Evolutionary conservation across 345 rosid genomes (phyloP).

Genomic region (Eucalyptus marginata): DNA sequence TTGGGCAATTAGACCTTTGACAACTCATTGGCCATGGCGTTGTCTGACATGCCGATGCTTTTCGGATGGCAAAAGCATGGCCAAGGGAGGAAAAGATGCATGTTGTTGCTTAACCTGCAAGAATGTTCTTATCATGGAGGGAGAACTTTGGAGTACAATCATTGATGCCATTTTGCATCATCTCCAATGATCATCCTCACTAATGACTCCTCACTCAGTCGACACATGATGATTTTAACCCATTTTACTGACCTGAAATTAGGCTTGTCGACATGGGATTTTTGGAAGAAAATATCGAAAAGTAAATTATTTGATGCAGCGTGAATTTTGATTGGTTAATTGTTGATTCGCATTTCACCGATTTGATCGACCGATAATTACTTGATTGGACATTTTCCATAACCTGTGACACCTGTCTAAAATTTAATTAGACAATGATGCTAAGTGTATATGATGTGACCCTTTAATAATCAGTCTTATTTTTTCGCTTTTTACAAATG

Average conservation of each 20-base stretch:
- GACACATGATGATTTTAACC: not conserved
- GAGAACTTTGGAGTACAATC: not conserved
- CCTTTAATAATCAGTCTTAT: not conserved
- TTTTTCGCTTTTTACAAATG: not conserved
- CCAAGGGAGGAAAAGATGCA: not conserved
- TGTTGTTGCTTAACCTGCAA: not conserved
- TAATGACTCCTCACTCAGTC: not conserved
- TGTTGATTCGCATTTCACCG: not conserved
- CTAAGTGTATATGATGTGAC: not conserved
- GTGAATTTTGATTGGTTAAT: not conserved
- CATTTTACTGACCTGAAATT: not conserved
- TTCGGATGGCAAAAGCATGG: not conserved
- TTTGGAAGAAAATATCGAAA: not conserved
- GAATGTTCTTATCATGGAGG: not conserved
- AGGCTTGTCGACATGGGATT: not conserved
- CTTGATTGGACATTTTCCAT: not conserved
- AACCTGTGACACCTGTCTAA: not conserved
- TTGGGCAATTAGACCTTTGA: not conserved
- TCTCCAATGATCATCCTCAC: not conserved
- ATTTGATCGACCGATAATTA: accelerated
- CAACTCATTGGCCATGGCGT: not conserved
- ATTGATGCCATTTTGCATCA: not conserved
- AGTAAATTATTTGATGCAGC: accelerated
- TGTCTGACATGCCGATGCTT: not conserved
- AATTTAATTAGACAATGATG: not conserved